phyloP scores from a whole-genome alignment of 148 eudicot species.

The Cornus suecica region DNA sequence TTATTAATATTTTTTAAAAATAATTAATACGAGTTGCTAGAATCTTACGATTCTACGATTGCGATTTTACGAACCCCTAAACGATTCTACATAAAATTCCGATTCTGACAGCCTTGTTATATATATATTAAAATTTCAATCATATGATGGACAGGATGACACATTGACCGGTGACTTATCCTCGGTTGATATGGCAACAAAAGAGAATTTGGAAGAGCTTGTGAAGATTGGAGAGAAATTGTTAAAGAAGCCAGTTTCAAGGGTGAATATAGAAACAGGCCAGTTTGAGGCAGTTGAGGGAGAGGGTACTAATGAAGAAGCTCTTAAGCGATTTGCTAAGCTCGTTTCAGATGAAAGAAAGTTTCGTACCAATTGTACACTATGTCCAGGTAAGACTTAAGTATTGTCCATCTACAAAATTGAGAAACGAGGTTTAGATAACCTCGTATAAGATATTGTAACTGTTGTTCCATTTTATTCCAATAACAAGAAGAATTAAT shows the following conservation, averaged over 20 bases:
- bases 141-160: no score
- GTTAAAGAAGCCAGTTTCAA: constrained; percentile 39
- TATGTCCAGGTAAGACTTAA: not conserved
- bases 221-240: constrained; percentile 33
- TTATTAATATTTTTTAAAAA: no score
- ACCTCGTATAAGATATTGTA: no score
- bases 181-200: constrained; percentile 45
- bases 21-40: no score
- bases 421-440: not conserved
- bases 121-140: no score
- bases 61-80: no score
- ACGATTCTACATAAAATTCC: no score
- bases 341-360: not conserved
- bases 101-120: no score
- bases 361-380: not conserved
- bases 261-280: constrained; percentile 52
- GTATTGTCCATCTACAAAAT: no score
- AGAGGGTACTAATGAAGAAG: constrained; percentile 39
- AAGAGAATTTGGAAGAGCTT: constrained; percentile 44
- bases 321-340: constrained; percentile 12
- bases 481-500: no score
- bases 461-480: not conserved
- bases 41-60: no score
- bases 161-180: constrained; percentile 35
- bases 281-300: constrained; percentile 22